These are phyloP conservation scores for Circinella umbellata DNA, from an alignment of 371 early-diverging fungal species.

Conservation along the genomic window DNA sequence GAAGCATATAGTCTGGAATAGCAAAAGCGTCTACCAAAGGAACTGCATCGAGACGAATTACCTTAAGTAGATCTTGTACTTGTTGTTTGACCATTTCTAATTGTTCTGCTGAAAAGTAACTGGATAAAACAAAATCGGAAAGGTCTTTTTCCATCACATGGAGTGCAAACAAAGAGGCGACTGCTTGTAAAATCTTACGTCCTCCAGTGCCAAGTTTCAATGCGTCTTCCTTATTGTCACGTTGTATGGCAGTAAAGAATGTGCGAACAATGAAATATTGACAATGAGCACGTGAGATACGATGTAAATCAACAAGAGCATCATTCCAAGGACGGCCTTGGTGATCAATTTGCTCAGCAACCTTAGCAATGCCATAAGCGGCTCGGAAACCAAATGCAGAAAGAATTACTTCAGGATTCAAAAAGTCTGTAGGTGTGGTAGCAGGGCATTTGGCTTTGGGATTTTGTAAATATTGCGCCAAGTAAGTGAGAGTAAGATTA, in stretches of 20 bases:
- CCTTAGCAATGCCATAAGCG: constrained; percentile 57
- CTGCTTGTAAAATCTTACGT: constrained; percentile 40
- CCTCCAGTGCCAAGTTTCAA: constrained; percentile 35
- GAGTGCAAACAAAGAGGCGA: constrained; percentile 64
- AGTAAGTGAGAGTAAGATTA: constrained; percentile 58
- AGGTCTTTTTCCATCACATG: constrained; percentile 69
- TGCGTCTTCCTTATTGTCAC: constrained; percentile 29
- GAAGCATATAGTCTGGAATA: constrained; percentile 73
- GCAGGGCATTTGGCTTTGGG: constrained; percentile 63
- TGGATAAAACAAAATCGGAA: constrained; percentile 64
- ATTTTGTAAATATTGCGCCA: constrained; percentile 52
- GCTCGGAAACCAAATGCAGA: constrained; percentile 74
- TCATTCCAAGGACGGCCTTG: constrained; percentile 69
- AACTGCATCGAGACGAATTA: constrained; percentile 72
- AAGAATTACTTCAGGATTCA: constrained; percentile 64
- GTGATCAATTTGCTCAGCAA: constrained; percentile 58
- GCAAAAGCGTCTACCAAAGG: constrained; percentile 80
- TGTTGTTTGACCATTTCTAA: constrained; percentile 48
- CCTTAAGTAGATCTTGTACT: constrained; percentile 55
- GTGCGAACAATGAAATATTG: constrained; percentile 64
- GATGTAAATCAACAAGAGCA: constrained; percentile 65
- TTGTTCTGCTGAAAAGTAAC: constrained; percentile 54
- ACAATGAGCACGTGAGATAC: constrained; percentile 69
- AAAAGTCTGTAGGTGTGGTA: constrained; percentile 48
- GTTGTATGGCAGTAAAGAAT: constrained; percentile 55